These are phyloP conservation scores for Phytopythium montanum DNA, from an alignment of 352 stramenopile genomes.

Conservation along the genomic window DNA sequence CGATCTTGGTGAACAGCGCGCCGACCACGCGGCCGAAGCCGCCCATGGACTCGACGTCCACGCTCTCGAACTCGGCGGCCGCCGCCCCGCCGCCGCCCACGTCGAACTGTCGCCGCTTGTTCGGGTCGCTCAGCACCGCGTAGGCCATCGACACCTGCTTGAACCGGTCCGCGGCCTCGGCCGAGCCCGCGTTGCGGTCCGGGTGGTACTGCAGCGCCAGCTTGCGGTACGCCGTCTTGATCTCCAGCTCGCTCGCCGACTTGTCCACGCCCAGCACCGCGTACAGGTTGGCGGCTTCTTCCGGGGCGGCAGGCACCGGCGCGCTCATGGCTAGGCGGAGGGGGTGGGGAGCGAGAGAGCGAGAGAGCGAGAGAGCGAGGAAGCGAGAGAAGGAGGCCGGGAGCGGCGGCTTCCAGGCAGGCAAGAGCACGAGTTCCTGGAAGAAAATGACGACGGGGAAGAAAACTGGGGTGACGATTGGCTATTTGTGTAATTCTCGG, in stretches of 20 bases:
- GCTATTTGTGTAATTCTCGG: too few relatives aligned
- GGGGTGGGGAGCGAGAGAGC: neutral
- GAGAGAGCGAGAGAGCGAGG: neutral
- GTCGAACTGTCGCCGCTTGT: slow-evolving; percentile 87
- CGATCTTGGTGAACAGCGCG: slow-evolving; percentile 88
- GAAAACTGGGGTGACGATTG: too few relatives aligned
- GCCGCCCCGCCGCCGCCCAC: slow-evolving; percentile 68
- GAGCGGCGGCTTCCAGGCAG: too few relatives aligned
- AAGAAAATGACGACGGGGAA: too few relatives aligned
- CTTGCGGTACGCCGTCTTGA: slow-evolving; percentile 88
- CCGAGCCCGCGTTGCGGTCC: slow-evolving; percentile 80
- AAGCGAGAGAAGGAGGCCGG: neutral
- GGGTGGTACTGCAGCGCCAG: slow-evolving; percentile 89
- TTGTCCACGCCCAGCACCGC: slow-evolving; percentile 88
- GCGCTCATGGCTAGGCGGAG: slow-evolving; percentile 35
- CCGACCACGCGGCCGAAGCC: slow-evolving; percentile 79
- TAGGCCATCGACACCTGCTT: slow-evolving; percentile 86
- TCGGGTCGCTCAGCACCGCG: slow-evolving; percentile 80
- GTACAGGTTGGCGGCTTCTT: slow-evolving; percentile 77
- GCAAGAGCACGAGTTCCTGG: too few relatives aligned
- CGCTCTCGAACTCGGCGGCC: slow-evolving; percentile 76
- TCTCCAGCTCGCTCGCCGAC: slow-evolving; percentile 85
- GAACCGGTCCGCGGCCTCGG: slow-evolving; percentile 79
- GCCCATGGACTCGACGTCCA: slow-evolving; percentile 83
- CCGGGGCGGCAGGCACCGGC: slow-evolving; percentile 41